Evolutionary conservation across 176 grass and related monocot genomes (phyloP).

Genomic region (Musa schizocarpa): DNA sequence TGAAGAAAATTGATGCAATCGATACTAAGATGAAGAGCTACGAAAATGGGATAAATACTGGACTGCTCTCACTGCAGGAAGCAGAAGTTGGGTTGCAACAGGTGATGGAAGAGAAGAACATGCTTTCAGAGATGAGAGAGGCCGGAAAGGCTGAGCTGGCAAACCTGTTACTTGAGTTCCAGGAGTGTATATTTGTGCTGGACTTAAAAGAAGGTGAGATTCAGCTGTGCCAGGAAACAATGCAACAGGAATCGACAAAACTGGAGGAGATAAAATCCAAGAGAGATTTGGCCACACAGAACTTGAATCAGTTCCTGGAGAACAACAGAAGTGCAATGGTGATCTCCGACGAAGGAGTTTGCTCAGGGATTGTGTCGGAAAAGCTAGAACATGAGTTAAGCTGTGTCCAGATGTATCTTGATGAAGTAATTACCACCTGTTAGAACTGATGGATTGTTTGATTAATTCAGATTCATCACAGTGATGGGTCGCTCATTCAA

Average conservation of each 20-base stretch:
- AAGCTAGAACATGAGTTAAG: slow-evolving; percentile 41
- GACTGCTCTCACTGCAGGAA: slow-evolving; percentile 36
- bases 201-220: slow-evolving; percentile 64
- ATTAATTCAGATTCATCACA: neutral
- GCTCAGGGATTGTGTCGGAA: slow-evolving; percentile 26
- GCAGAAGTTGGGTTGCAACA: slow-evolving; percentile 33
- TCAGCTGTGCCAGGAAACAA: slow-evolving; percentile 29
- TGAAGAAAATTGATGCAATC: slow-evolving; percentile 25
- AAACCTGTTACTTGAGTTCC: slow-evolving; percentile 49
- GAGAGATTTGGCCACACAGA: slow-evolving; percentile 30
- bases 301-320: slow-evolving; percentile 37
- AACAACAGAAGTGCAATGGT: slow-evolving; percentile 20
- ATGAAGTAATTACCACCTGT: slow-evolving; percentile 19
- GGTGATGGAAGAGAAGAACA: slow-evolving; percentile 29
- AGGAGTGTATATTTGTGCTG: slow-evolving; percentile 45
- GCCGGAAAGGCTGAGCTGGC: slow-evolving; percentile 27
- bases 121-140: slow-evolving; percentile 33
- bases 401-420: slow-evolving; percentile 27
- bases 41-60: slow-evolving; percentile 35
- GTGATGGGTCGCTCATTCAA: neutral
- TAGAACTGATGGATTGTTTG: neutral
- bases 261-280: slow-evolving; percentile 48
- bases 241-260: slow-evolving; percentile 29
- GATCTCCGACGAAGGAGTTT: slow-evolving; percentile 21
- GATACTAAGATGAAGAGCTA: slow-evolving; percentile 38